Conservation (phyloP, 2,329 filamentous ascomycete genomes). For the Trichoderma breve region DNA sequence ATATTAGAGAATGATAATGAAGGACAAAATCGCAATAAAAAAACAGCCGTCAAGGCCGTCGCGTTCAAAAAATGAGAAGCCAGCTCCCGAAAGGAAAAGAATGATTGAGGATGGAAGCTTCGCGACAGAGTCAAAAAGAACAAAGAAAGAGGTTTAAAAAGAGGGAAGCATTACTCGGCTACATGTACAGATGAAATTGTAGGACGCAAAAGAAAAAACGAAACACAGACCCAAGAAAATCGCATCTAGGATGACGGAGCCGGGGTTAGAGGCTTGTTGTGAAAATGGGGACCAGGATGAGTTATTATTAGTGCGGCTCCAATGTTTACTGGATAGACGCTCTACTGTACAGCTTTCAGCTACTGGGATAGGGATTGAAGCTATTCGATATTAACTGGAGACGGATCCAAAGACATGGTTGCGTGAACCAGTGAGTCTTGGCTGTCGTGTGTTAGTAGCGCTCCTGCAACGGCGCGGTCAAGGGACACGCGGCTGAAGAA, state of each 20-base stretch:
- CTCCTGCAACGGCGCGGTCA: neutral
- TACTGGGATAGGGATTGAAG: neutral
- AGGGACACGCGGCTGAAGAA: neutral
- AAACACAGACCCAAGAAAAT: neutral
- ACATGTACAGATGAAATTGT: neutral
- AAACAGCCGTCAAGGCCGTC: slow-evolving; percentile 11
- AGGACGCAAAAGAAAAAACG: neutral
- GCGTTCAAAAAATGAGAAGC: neutral
- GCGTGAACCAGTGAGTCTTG: neutral
- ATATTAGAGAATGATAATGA: slow-evolving; percentile 5
- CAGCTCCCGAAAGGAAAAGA: slow-evolving; percentile 4
- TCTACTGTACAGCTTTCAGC: neutral
- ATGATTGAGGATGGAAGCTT: neutral
- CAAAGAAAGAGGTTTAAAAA: neutral
- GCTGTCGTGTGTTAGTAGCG: neutral
- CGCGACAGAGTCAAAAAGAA: neutral
- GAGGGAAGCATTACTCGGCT: neutral
- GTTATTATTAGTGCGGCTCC: slow-evolving; percentile 6
- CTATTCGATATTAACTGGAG: neutral
- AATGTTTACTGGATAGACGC: neutral
- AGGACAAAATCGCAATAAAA: neutral
- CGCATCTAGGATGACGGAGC: slow-evolving; percentile 1
- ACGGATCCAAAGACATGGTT: neutral
- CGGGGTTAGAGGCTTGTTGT: slow-evolving; percentile 6
- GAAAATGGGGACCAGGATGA: neutral